Evolutionary conservation across 176 grass and related monocot genomes (phyloP).

Genomic region (Bothriochloa decipiens): DNA sequence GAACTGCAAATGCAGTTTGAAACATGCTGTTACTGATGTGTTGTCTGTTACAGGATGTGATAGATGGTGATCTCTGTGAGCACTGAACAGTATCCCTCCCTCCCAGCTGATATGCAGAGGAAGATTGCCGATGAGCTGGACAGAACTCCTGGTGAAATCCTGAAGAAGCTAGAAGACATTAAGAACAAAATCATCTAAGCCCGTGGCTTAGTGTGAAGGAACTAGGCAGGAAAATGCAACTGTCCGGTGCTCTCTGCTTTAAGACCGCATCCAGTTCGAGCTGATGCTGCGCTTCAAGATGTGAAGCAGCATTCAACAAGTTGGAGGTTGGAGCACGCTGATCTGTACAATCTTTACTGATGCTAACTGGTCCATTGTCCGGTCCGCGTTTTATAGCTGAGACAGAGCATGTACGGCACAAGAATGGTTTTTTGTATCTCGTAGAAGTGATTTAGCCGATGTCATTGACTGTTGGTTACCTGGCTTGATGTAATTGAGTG

Average conservation of each 20-base stretch:
- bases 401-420: not conserved
- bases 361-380: constrained; percentile 8
- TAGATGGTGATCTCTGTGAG: constrained; percentile 97
- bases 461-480: constrained; percentile 11
- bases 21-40: constrained; percentile 1
- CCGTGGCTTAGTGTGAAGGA: not conserved
- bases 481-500: constrained; percentile 25
- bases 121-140: constrained; percentile 96
- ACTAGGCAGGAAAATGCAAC: not conserved
- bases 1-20: constrained; percentile 20
- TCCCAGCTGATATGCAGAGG: constrained; percentile 94
- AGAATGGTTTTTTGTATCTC: constrained; percentile 32
- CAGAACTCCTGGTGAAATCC: constrained; percentile 89
- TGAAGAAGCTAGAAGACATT: constrained; percentile 99
- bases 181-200: constrained; percentile 95
- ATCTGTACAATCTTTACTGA: constrained; percentile 14
- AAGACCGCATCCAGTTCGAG: not conserved
- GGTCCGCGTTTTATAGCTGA: constrained; percentile 17
- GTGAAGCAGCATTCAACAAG: constrained; percentile 1
- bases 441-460: constrained; percentile 10
- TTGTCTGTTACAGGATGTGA: constrained; percentile 78
- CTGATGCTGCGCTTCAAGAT: not conserved
- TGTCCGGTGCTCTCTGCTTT: constrained; percentile 22
- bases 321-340: not conserved
- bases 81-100: constrained; percentile 97